phyloP scores from a whole-genome alignment of 1,284 basidiomycete species.

The Ceratobasidium sp. region DNA sequence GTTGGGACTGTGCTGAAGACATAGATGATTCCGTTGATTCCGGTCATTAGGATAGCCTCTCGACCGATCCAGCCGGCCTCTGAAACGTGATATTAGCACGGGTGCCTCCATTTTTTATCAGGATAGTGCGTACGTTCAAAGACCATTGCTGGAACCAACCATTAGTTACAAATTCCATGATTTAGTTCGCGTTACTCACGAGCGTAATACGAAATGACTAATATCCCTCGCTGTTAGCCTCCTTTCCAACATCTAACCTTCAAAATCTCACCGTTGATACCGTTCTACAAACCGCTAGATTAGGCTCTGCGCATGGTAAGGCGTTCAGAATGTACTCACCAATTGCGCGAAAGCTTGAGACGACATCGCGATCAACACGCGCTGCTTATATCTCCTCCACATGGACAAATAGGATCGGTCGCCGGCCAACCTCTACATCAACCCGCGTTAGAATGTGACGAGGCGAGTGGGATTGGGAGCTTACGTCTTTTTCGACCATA shows the following conservation, averaged over 20 bases:
- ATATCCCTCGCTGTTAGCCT: conserved; percentile 25
- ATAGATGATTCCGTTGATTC: conserved; percentile 93
- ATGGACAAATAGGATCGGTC: conserved; percentile 87
- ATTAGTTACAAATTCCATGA: conserved; percentile 45
- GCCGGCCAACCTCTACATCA: conserved; percentile 73
- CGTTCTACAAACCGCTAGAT: conserved; percentile 68
- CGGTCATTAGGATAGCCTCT: conserved; percentile 97
- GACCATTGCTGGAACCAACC: conserved; percentile 69
- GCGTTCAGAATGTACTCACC: conserved; percentile 66
- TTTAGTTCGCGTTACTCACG: conserved; percentile 66
- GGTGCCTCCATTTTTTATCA: conserved; percentile 15
- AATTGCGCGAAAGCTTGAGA: conserved; percentile 97
- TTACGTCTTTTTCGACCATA: conserved; percentile 84
- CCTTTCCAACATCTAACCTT: background rate
- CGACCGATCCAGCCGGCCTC: conserved; percentile 98
- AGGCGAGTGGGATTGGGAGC: conserved; percentile 50
- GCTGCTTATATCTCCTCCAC: conserved; percentile 90
- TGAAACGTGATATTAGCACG: conserved; percentile 57
- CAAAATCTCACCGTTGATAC: conserved; percentile 80
- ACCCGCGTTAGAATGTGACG: background rate
- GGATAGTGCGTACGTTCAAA: conserved; percentile 76
- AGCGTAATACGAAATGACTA: conserved; percentile 95
- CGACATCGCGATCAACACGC: conserved; percentile 97
- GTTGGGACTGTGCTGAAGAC: conserved; percentile 85
- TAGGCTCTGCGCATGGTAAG: no score